phyloP scores from a whole-genome alignment of 1,284 basidiomycete genomes.

The Apiotrichum laibachii region DNA sequence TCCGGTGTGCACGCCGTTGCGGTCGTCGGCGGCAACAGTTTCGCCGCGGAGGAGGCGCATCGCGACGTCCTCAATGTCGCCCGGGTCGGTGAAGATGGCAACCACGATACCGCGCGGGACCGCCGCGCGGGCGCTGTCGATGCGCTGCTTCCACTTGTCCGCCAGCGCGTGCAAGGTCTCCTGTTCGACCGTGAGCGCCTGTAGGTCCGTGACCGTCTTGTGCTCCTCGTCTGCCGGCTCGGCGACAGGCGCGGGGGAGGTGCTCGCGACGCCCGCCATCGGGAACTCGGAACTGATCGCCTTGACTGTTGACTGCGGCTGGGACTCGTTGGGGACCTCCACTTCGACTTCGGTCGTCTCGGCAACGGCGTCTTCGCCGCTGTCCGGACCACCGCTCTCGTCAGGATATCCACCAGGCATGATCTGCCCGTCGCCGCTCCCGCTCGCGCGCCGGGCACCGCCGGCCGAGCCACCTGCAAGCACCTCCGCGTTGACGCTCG shows the following conservation, averaged over 20 bases:
- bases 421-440: too few relatives aligned
- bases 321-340: too few relatives aligned
- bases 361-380: too few relatives aligned
- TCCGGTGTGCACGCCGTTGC: too few relatives aligned
- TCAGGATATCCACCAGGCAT: too few relatives aligned
- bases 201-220: neutral
- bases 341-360: too few relatives aligned
- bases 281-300: neutral
- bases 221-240: neutral
- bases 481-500: neutral
- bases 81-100: neutral
- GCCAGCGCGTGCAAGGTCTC: neutral
- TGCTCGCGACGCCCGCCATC: neutral
- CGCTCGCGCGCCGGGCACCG: neutral
- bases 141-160: slow-evolving; percentile 1
- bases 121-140: neutral
- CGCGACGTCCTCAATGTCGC: neutral
- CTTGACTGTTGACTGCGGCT: too few relatives aligned
- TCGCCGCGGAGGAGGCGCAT: neutral
- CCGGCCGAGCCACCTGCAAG: neutral
- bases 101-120: neutral
- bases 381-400: too few relatives aligned
- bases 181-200: neutral
- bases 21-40: neutral
- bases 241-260: neutral